These are phyloP conservation scores for Clavispora vitiphila DNA, from an alignment of 805 yeast species.

Conservation along the genomic window DNA sequence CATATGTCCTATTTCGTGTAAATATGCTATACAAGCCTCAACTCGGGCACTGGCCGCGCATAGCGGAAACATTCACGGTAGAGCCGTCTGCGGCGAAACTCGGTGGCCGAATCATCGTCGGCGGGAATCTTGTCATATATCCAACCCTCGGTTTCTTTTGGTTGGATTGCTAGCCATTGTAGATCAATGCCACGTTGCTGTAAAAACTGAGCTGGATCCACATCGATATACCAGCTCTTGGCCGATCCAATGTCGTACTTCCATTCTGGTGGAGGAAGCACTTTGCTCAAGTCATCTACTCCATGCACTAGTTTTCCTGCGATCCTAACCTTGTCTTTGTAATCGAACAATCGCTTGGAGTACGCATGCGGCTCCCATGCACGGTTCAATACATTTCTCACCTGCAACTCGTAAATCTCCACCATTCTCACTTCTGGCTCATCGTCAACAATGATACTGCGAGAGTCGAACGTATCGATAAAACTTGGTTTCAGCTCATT, in stretches of 20 bases:
- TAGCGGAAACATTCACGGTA: slow-evolving; percentile 49
- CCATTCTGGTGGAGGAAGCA: slow-evolving; percentile 73
- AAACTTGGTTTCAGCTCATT: background rate
- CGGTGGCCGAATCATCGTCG: slow-evolving; percentile 32
- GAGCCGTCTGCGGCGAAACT: slow-evolving; percentile 56
- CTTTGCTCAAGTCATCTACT: slow-evolving; percentile 45
- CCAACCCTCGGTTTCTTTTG: slow-evolving; percentile 44
- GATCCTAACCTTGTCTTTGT: slow-evolving; percentile 34
- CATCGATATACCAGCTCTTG: slow-evolving; percentile 63
- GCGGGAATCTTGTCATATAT: slow-evolving; percentile 36
- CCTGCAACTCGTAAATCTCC: slow-evolving; percentile 74
- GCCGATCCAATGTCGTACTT: slow-evolving; percentile 49
- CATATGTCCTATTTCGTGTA: no score
- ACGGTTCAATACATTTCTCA: slow-evolving; percentile 53
- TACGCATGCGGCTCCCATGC: slow-evolving; percentile 61
- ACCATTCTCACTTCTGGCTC: slow-evolving; percentile 56
- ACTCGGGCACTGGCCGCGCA: slow-evolving; percentile 10
- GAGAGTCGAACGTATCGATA: slow-evolving; percentile 26
- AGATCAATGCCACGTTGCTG: slow-evolving; percentile 32
- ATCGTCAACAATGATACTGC: slow-evolving; percentile 66
- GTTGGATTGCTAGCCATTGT: slow-evolving; percentile 19
- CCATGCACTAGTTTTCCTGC: slow-evolving; percentile 63
- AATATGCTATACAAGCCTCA: background rate
- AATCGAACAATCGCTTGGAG: slow-evolving; percentile 52
- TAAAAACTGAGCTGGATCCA: slow-evolving; percentile 49